Percentiles rank a stretch among this genome's conserved stretches.
Conservation (phyloP, 345 rosid genomes). For the Citrus reticulata region DNA sequence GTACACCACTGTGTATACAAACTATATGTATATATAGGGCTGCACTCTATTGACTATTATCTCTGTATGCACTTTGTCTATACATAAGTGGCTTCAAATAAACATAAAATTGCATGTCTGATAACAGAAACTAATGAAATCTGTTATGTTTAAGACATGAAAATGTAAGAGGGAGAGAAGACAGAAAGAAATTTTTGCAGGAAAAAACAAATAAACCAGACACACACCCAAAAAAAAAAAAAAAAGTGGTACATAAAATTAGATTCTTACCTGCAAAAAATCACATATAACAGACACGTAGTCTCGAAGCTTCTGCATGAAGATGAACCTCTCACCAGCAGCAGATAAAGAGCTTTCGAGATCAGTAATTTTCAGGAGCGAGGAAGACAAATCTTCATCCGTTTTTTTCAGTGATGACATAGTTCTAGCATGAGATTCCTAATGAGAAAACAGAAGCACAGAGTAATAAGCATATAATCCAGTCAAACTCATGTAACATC, state of each 20-base stretch:
- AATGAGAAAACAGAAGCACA: slow-evolving; percentile 15
- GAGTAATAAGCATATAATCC: background rate
- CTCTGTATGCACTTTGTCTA: background rate
- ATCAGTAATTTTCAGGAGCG: slow-evolving; percentile 66
- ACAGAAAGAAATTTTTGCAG: background rate
- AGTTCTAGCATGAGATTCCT: slow-evolving; percentile 85
- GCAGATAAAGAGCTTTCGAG: slow-evolving; percentile 76
- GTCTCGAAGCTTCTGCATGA: slow-evolving; percentile 98
- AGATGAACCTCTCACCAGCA: slow-evolving; percentile 97
- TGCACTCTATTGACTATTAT: background rate
- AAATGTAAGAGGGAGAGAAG: background rate
- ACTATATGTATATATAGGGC: background rate
- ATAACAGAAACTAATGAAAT: background rate
- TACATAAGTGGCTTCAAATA: background rate
- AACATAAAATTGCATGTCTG: background rate
- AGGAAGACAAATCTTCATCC: slow-evolving; percentile 83
- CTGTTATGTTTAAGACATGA: background rate
- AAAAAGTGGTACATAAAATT: slow-evolving; percentile 19
- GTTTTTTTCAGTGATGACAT: slow-evolving; percentile 56
- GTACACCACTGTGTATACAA: background rate
- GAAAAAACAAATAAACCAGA: background rate
- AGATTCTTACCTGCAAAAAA: slow-evolving; percentile 89
- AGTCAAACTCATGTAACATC: background rate
- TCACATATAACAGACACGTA: slow-evolving; percentile 92
- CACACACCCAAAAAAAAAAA: background rate